phyloP scores from a whole-genome alignment of 352 stramenopile genomes.

The Phytophthora hibernalis region DNA sequence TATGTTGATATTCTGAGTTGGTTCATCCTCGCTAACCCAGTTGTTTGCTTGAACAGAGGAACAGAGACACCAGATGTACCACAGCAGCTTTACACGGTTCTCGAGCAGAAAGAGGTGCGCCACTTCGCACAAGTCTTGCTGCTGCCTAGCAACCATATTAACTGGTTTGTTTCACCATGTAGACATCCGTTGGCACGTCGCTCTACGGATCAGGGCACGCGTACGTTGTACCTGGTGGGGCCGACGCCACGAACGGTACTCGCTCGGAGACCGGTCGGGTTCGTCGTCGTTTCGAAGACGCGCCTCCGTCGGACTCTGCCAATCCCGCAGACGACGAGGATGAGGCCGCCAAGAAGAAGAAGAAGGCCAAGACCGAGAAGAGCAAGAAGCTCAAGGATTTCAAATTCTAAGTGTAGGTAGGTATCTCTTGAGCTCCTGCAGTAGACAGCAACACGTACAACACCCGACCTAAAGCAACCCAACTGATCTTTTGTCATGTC shows the following conservation, averaged over 20 bases:
- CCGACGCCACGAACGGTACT: conserved; percentile 42
- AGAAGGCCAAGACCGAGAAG: conserved; percentile 79
- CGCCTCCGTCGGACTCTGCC: conserved; percentile 35
- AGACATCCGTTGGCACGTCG: conserved; percentile 75
- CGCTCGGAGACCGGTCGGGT: conserved; percentile 61
- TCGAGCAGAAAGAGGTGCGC: conserved; percentile 77
- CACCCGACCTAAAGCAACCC: conserved; percentile 11
- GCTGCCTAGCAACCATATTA: conserved; percentile 3
- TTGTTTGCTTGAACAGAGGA: conserved; percentile 40
- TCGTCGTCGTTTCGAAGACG: conserved; percentile 78
- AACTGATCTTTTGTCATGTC: conserved; percentile 8
- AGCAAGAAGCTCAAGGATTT: conserved; percentile 88
- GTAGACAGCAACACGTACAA: conserved; percentile 35
- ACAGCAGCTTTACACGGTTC: conserved; percentile 81
- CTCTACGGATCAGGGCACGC: conserved; percentile 80
- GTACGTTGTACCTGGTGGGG: conserved; percentile 67
- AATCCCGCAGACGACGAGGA: conserved; percentile 57
- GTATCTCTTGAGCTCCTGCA: conserved; percentile 17
- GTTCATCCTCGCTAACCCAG: neutral
- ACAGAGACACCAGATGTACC: conserved; percentile 66
- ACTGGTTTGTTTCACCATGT: conserved; percentile 6
- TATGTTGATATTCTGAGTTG: conserved; percentile 23
- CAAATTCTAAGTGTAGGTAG: conserved; percentile 71
- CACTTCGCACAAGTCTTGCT: neutral
- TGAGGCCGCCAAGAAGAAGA: conserved; percentile 71